A percentile compares a stretch with the other conserved stretches of the same genome.
phyloP scores from a whole-genome alignment of 1,284 basidiomycete species.

The Ceratobasidium sp. region DNA sequence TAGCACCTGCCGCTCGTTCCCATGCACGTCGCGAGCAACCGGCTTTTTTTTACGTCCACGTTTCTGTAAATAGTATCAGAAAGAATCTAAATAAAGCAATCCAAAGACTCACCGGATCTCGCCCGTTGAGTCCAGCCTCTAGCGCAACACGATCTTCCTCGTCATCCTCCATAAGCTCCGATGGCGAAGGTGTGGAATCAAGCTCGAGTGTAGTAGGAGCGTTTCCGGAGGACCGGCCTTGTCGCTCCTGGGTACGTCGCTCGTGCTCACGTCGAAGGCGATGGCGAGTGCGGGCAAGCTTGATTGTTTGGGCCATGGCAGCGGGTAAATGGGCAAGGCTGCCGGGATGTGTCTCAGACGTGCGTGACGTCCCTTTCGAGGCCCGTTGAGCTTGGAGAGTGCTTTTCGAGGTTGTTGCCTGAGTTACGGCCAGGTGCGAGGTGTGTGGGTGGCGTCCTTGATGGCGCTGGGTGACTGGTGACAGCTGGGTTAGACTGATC shows the following conservation, averaged over 20 bases:
- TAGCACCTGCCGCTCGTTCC: neutral
- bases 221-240: neutral
- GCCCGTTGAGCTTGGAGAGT: neutral
- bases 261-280: neutral
- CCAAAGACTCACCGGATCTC: neutral
- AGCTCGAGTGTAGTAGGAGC: neutral
- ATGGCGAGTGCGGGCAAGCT: neutral
- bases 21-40: neutral
- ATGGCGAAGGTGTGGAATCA: neutral
- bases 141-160: neutral
- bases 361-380: too few species aligned
- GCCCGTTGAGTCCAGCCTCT: neutral
- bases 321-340: neutral
- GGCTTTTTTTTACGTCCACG: conserved; percentile 25
- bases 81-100: neutral
- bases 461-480: too few species aligned
- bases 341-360: too few species aligned
- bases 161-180: conserved; percentile 5
- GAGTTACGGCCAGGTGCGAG: too few species aligned
- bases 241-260: neutral
- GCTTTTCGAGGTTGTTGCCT: too few species aligned
- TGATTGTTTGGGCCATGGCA: neutral
- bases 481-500: too few species aligned
- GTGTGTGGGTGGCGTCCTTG: too few species aligned
- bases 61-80: conserved; percentile 4